A percentile compares a stretch with the other conserved stretches of the same genome.
These are phyloP conservation scores for Lachancea thermotolerans DNA, from an alignment of 805 yeast species.

Conservation along the genomic window DNA sequence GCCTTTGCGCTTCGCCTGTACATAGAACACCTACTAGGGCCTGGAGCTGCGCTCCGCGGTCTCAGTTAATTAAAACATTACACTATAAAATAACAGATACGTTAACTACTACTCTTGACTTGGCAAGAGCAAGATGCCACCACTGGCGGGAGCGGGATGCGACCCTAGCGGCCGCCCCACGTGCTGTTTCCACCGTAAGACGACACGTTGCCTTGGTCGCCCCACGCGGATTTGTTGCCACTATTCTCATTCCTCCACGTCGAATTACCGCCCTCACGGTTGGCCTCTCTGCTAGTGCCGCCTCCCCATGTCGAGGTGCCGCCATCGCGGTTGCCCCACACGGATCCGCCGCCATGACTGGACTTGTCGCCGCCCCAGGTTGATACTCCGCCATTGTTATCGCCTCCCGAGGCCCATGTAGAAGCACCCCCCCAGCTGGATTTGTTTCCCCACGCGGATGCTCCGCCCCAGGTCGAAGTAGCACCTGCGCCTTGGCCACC, in stretches of 20 bases:
- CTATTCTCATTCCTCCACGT: slow-evolving; percentile 34
- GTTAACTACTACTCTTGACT: not conserved
- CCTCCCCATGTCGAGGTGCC: slow-evolving; percentile 39
- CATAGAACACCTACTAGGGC: not conserved
- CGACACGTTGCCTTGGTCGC: slow-evolving; percentile 25
- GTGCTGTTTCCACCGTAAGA: slow-evolving; percentile 27
- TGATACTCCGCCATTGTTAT: slow-evolving; percentile 36
- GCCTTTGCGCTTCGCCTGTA: not conserved
- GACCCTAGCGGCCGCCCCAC: slow-evolving; percentile 26
- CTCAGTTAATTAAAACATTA: not conserved
- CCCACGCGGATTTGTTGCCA: slow-evolving; percentile 35
- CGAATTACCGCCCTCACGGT: slow-evolving; percentile 16
- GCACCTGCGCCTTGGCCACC: slow-evolving; percentile 35
- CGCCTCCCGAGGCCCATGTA: slow-evolving; percentile 37
- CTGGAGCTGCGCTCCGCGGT: not conserved
- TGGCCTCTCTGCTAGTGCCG: slow-evolving; percentile 8
- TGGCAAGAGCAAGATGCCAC: not conserved
- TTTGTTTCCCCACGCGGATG: slow-evolving; percentile 32
- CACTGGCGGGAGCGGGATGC: not conserved
- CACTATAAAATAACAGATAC: not conserved
- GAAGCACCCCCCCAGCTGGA: slow-evolving; percentile 44
- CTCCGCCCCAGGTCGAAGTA: slow-evolving; percentile 36
- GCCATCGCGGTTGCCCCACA: slow-evolving; percentile 38
- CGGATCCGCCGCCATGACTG: slow-evolving; percentile 37
- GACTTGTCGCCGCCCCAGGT: slow-evolving; percentile 38